Evolutionary conservation across 495 filamentous ascomycete species (phyloP).

Genomic region (Penicillium chermesinum): DNA sequence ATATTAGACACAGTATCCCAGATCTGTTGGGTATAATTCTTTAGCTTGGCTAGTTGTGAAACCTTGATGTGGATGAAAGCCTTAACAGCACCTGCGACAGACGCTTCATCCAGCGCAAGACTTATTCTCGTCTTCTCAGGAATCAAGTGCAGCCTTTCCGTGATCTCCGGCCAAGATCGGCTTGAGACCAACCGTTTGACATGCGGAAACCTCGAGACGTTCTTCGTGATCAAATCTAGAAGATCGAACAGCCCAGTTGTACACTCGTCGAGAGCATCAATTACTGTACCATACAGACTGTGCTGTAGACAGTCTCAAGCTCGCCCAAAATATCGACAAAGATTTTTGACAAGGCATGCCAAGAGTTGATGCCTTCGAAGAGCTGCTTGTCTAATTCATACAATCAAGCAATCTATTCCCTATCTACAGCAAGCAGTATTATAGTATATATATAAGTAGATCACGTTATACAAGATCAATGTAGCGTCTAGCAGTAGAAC

Average conservation of each 20-base stretch:
- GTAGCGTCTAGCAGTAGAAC: too few species aligned
- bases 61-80: slow-evolving; percentile 1
- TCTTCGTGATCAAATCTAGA: not conserved
- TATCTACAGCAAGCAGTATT: too few species aligned
- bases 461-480: too few species aligned
- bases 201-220: not conserved
- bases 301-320: not conserved
- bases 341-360: not conserved
- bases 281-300: not conserved
- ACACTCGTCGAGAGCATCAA: not conserved
- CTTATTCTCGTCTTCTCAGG: not conserved
- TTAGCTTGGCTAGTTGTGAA: not conserved
- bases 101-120: not conserved
- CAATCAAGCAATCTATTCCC: too few species aligned
- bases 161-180: not conserved
- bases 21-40: not conserved
- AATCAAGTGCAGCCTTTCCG: not conserved
- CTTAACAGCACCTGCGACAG: not conserved
- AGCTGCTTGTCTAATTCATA: slow-evolving; percentile 10
- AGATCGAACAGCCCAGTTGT: not conserved
- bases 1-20: not conserved
- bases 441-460: too few species aligned
- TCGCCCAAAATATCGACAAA: not conserved
- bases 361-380: not conserved
- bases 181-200: not conserved